These are phyloP conservation scores for Maudiozyma saulgeensis DNA, from an alignment of 805 yeast genomes.

Conservation along the genomic window DNA sequence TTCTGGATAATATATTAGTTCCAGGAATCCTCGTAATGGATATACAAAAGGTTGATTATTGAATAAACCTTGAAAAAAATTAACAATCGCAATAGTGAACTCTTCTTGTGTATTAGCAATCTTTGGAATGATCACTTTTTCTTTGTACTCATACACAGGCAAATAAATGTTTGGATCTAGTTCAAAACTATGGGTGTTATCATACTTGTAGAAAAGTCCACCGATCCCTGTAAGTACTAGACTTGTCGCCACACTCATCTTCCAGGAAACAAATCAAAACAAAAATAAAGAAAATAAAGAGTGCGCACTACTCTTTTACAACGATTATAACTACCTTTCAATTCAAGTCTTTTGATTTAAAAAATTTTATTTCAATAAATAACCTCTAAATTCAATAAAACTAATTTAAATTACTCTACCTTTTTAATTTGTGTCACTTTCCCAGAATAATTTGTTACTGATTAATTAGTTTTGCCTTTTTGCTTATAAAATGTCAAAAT, in stretches of 20 bases:
- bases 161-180: constrained; percentile 11
- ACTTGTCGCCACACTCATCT: constrained; percentile 27
- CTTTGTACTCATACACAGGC: constrained; percentile 7
- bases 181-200: constrained; percentile 16
- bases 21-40: constrained; percentile 19
- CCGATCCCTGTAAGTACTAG: constrained; percentile 23
- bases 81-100: constrained; percentile 6
- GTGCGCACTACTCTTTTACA: no score
- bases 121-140: constrained; percentile 12
- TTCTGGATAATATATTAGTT: constrained; percentile 9
- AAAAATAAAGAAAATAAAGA: no score
- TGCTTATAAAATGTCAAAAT: no score
- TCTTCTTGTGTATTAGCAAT: constrained; percentile 7
- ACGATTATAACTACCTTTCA: no score
- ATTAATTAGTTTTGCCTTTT: no score
- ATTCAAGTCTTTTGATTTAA: no score
- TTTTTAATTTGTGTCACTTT: no score
- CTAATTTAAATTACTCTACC: no score
- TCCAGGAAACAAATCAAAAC: neutral
- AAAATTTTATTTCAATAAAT: no score
- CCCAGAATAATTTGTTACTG: no score
- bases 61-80: constrained; percentile 19
- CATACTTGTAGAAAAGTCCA: constrained; percentile 21
- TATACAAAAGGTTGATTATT: constrained; percentile 17
- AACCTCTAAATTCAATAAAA: no score